phyloP scores from a whole-genome alignment of 2,329 filamentous ascomycete species.

The Colletotrichum sp. region DNA sequence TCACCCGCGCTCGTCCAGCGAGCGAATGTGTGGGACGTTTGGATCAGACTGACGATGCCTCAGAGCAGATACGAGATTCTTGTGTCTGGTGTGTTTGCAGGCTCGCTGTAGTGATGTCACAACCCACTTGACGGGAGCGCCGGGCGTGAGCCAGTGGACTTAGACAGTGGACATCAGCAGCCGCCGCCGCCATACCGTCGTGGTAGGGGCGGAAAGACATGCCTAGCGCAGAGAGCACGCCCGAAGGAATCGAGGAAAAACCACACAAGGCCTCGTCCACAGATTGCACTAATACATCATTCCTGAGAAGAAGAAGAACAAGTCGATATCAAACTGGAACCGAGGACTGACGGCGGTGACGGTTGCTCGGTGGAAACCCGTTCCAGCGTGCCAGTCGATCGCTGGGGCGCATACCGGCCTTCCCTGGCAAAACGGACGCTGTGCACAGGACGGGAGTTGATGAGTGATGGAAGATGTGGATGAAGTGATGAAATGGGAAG shows the following conservation, averaged over 20 bases:
- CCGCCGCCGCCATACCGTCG: neutral
- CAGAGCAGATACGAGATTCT: slow-evolving; percentile 2
- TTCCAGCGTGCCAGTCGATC: slow-evolving; percentile 1
- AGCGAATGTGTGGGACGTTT: slow-evolving; percentile 1
- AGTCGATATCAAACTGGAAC: neutral
- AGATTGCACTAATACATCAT: neutral
- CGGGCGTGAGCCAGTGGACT: slow-evolving; percentile 1
- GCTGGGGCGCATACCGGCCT: neutral
- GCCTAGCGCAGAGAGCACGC: neutral
- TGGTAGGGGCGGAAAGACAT: slow-evolving; percentile 9
- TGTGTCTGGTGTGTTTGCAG: neutral
- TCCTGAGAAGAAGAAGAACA: neutral
- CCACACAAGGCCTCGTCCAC: neutral
- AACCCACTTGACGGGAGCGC: slow-evolving; percentile 7
- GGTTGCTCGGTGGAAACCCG: slow-evolving; percentile 2
- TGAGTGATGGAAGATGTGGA: slow-evolving; percentile 13
- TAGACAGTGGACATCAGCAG: slow-evolving; percentile 1
- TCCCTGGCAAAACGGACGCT: neutral
- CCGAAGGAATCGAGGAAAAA: neutral
- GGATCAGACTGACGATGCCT: slow-evolving; percentile 10
- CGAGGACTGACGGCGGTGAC: slow-evolving; percentile 3
- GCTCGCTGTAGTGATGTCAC: slow-evolving; percentile 16
- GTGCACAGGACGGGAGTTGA: neutral
- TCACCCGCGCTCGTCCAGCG: neutral
- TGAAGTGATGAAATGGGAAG: slow-evolving; percentile 9